Percentiles rank a stretch among this genome's conserved stretches.
phyloP scores from a whole-genome alignment of 495 filamentous ascomycete species.

The Hyphodiscus hymeniophilus region DNA sequence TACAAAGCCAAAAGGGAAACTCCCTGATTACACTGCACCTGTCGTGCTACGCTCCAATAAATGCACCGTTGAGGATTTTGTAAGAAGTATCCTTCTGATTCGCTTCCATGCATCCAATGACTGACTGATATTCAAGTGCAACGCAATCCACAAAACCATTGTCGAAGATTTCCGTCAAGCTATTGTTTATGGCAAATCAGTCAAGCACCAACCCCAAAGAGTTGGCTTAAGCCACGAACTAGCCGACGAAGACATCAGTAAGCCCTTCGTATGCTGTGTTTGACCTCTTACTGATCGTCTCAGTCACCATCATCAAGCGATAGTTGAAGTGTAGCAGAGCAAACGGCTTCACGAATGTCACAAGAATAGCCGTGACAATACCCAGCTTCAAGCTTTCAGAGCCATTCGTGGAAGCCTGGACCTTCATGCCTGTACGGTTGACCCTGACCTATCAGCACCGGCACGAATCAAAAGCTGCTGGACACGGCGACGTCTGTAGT shows the following conservation, averaged over 20 bases:
- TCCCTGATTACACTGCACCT: conserved; percentile 86
- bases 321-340: conserved; percentile 40
- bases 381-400: too few relatives aligned
- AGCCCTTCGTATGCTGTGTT: conserved; percentile 26
- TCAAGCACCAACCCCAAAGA: conserved; percentile 97
- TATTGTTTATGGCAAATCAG: conserved; percentile 93
- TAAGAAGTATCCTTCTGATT: conserved; percentile 42
- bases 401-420: too few relatives aligned
- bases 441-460: too few relatives aligned
- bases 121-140: conserved; percentile 55
- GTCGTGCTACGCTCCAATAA: conserved; percentile 77
- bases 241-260: conserved; percentile 95
- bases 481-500: neutral
- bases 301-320: conserved; percentile 93
- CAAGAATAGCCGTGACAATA: too few relatives aligned
- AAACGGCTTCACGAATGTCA: neutral
- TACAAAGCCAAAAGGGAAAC: conserved; percentile 94
- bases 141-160: conserved; percentile 92
- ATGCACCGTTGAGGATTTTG: conserved; percentile 94
- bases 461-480: too few relatives aligned
- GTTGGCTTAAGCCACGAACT: conserved; percentile 89
- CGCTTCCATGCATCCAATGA: neutral
- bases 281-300: conserved; percentile 26
- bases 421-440: neutral
- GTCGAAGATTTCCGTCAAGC: conserved; percentile 92